phyloP scores from a whole-genome alignment of 176 grass and related monocot genomes.

The Phoenix dactylifera region DNA sequence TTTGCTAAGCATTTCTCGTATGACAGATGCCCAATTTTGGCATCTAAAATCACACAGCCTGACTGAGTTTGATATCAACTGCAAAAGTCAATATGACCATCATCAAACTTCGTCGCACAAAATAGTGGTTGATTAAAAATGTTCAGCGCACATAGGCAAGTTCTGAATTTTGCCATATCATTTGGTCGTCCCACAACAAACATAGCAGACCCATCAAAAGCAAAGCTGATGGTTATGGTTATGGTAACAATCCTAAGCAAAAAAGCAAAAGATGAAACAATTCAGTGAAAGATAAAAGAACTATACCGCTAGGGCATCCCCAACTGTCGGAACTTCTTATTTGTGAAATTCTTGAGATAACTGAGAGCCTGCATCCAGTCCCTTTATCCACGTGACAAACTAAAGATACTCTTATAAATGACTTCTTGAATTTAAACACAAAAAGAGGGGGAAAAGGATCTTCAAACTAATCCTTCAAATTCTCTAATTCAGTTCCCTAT shows the following conservation, averaged over 20 bases:
- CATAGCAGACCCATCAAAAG: no score
- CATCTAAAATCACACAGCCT: conserved; percentile 71
- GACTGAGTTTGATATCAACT: conserved; percentile 58
- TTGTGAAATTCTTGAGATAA: conserved; percentile 38
- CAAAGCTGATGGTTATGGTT: no score
- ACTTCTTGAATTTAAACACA: not conserved
- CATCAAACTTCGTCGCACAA: not conserved
- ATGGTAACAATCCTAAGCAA: not conserved
- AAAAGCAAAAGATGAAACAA: not conserved
- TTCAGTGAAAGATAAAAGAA: not conserved
- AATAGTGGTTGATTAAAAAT: not conserved
- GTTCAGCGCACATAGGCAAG: not conserved
- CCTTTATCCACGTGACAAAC: conserved; percentile 54
- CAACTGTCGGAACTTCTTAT: conserved; percentile 35
- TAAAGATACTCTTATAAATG: conserved; percentile 22
- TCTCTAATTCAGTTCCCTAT: not conserved
- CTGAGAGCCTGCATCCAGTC: conserved; percentile 43
- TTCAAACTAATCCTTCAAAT: conserved; percentile 1
- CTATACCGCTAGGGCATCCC: conserved; percentile 56
- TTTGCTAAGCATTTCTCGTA: conserved; percentile 59
- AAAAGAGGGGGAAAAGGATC: not conserved
- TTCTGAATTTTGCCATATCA: not conserved
- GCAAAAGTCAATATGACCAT: conserved; percentile 12
- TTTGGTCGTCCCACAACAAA: no score
- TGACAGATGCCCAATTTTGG: conserved; percentile 73